These are phyloP conservation scores for Euphorbia corollata DNA, from an alignment of 441 rosid species.

Conservation along the genomic window DNA sequence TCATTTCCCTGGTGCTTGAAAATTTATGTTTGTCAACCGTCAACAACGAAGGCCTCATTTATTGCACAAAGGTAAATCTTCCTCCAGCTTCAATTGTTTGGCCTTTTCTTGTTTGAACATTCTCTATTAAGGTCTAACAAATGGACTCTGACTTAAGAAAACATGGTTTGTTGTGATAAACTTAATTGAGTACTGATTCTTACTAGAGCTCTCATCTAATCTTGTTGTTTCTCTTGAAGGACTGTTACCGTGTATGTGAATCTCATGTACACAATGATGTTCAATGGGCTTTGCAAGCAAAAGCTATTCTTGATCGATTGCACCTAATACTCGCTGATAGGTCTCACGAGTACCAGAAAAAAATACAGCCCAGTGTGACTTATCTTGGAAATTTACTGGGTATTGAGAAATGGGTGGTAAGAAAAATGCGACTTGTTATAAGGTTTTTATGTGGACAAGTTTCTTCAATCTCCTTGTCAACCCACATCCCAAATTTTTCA, in stretches of 20 bases:
- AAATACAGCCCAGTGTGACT: conserved; percentile 56
- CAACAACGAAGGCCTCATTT: conserved; percentile 64
- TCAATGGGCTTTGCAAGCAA: conserved; percentile 75
- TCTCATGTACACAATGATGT: conserved; percentile 45
- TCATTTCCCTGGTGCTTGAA: conserved; percentile 59
- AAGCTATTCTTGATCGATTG: conserved; percentile 63
- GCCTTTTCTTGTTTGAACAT: conserved; percentile 18
- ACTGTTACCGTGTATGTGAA: conserved; percentile 48
- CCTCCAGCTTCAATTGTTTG: conserved; percentile 17
- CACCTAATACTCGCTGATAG: conserved; percentile 59
- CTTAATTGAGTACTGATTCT: conserved; percentile 11
- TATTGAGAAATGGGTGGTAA: conserved; percentile 53
- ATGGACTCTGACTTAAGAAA: neutral
- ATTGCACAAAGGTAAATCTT: conserved; percentile 52
- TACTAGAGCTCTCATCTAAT: conserved; percentile 8
- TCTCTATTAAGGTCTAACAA: neutral
- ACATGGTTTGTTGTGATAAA: neutral
- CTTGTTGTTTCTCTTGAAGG: conserved; percentile 36
- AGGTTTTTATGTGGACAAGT: neutral
- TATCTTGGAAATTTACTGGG: conserved; percentile 66
- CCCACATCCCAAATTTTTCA: conserved; percentile 25
- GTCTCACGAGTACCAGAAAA: conserved; percentile 43
- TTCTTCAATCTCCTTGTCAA: conserved; percentile 10
- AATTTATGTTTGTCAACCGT: conserved; percentile 58
- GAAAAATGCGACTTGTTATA: conserved; percentile 18